Evolutionary conservation across 1,284 basidiomycete genomes (phyloP), one percentile per base, ranked within the genome.

Genomic region (Ceratobasidium theobromae): DNA sequence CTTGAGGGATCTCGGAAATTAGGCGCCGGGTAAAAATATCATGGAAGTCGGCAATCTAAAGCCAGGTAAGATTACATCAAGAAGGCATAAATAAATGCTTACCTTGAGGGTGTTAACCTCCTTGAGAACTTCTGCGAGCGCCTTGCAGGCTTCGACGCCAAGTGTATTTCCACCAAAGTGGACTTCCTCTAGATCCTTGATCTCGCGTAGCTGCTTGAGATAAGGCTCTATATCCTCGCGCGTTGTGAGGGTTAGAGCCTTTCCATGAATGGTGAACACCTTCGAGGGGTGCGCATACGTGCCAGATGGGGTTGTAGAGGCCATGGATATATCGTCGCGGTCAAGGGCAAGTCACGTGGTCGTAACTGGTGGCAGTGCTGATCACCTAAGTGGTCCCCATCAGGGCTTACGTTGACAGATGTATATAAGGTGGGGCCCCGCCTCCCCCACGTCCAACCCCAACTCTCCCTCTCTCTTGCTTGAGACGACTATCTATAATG

Each of bases 11-110:
- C 78, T 99, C 96, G 69, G 86, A 84, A 79, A 98, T 98, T 71
- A 98, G 84, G 68, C 97, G 89, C 54, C 95, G 93, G 9, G 96
- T 98, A 79, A 99, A 99, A 78, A 99, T 96, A 79, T 98, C 97
- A 52, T 94, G 91, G 72, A 98, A 91, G 80, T 98, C 89, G 71
- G 94, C 96, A 65, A 97, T 80, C 95, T 98, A 46, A 16, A 48
- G 53, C 46, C 48, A 60, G 65, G 46, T 32, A 49, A 21, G 30
- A 45, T 65, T 55, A 48, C 57, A 58, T 55, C 71, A 3, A 33
- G 68, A 51, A 3, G 65, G 65, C 27, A 49, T 11, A 14, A 41
- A 18, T 18, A 41, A 49, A 71, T 27, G 69, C 79, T 51, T 69
- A 90, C 95, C 83, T 89, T 91, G 66, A 98, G 78, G 1, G 78